Conservation (phyloP, 169 alveolate genomes). For the Cyclospora cayetanensis region DNA sequence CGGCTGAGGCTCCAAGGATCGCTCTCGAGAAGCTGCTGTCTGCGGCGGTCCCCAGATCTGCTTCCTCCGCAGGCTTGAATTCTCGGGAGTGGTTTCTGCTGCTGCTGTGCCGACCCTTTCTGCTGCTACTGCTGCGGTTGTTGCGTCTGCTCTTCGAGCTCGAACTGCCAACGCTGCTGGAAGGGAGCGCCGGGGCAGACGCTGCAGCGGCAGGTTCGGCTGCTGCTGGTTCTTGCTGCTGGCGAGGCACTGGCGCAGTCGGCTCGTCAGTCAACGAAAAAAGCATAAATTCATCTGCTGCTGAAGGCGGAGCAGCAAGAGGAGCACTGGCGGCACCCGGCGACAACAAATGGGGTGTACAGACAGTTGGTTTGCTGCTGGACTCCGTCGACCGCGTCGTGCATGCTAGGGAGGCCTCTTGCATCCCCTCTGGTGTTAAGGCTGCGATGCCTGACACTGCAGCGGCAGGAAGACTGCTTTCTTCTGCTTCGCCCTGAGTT, state of each 20-base stretch:
- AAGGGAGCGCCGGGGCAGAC: not conserved
- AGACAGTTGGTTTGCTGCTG: not conserved
- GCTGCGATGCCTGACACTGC: not conserved
- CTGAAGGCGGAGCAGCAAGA: not conserved
- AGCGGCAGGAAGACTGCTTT: not conserved
- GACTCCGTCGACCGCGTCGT: not conserved
- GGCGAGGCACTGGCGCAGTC: not conserved
- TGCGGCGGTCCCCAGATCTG: not conserved
- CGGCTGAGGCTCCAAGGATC: no score
- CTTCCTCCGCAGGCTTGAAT: not conserved
- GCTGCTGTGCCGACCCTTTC: not conserved
- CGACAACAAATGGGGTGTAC: not conserved
- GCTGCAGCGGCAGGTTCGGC: not conserved
- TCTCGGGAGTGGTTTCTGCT: not conserved
- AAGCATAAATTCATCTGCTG: slow-evolving; percentile 35
- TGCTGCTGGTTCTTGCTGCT: slow-evolving; percentile 44
- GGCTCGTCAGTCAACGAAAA: slow-evolving; percentile 21
- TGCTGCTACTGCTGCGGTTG: slow-evolving; percentile 46
- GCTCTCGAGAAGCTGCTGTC: not conserved
- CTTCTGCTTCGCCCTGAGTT: not conserved
- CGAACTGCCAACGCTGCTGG: slow-evolving; percentile 6
- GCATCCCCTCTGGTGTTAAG: not conserved
- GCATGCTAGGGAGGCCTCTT: not conserved
- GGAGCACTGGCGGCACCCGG: not conserved
- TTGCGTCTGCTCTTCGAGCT: slow-evolving; percentile 1